A percentile compares a stretch with the other conserved stretches of the same genome.
These are phyloP conservation scores for Schwanniomyces occidentalis DNA, from an alignment of 805 yeast species.

Conservation along the genomic window DNA sequence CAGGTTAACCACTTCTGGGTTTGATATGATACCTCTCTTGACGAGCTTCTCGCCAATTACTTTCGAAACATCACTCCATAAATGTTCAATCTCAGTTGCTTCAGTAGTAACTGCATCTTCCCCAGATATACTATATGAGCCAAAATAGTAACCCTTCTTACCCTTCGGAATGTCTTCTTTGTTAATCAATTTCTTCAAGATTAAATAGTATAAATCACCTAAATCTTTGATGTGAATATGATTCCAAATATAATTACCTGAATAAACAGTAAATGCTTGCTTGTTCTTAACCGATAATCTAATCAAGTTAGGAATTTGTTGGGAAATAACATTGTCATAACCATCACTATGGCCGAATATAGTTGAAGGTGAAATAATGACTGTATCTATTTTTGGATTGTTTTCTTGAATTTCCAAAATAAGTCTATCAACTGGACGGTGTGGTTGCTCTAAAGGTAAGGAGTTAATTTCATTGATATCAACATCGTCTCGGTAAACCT, in stretches of 20 bases:
- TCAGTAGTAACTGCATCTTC: conserved; percentile 10
- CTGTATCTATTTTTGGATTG: conserved; percentile 30
- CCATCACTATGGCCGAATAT: conserved; percentile 35
- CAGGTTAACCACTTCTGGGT: conserved; percentile 16
- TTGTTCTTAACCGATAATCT: conserved; percentile 14
- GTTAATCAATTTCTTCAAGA: conserved; percentile 21
- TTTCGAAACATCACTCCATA: conserved; percentile 28
- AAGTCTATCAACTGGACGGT: conserved; percentile 30
- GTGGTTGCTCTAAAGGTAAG: conserved; percentile 27
- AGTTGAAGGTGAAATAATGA: conserved; percentile 32
- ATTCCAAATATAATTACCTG: conserved; percentile 35
- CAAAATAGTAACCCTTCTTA: conserved; percentile 36
- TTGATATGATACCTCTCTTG: conserved; percentile 12
- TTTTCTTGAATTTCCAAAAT: conserved; percentile 25
- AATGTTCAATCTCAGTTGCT: conserved; percentile 20
- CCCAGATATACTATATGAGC: conserved; percentile 14
- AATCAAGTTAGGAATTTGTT: conserved; percentile 30
- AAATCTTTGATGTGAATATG: conserved; percentile 36
- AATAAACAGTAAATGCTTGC: conserved; percentile 24
- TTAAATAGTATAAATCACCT: conserved; percentile 26
- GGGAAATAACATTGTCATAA: conserved; percentile 24
- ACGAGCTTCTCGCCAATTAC: conserved; percentile 19
- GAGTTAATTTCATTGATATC: conserved; percentile 26
- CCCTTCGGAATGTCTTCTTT: conserved; percentile 26
- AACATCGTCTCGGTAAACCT: conserved; percentile 21